Evolutionary conservation across 108 stramenopile species (phyloP), one percentile per base, ranked within the genome.

Genomic region (Stephanodiscus minutulus): DNA sequence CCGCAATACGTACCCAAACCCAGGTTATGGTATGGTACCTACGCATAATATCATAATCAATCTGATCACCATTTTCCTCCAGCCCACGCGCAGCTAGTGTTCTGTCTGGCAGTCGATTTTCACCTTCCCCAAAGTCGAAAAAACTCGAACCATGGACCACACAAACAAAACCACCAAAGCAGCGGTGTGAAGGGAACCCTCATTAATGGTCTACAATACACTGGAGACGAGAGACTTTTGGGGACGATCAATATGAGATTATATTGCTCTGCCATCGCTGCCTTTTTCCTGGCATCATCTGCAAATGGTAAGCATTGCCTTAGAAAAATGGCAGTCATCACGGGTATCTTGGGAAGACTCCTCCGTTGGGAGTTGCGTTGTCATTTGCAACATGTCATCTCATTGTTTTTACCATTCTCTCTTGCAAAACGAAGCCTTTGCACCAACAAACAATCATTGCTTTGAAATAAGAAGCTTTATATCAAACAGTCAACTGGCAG

Each of bases 221-320:
- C 31, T 5, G 31, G 31, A 33, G 31, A 5, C 5, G 11, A 39
- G 1, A 39, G 35, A 35, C 35, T 6, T 35, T 35, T 35, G 3
- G 35, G 35, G 35, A 6, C 35, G 6, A 3, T 35, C 35, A 53
- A 21, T 25, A 72, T 72, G 70, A 61, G 61, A 36, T 41, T 52
- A 3, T 28, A 62, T 25, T 39, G 37, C 11, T 36, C 60, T 25
- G 61, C 61, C 36, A 52, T 21, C 29, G 52, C 61, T 15, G 61
- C 69, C 31, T 29, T 62, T 52, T 33, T 61, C 29, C 21, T 58
- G 53, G 36, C 39, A 29, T 47, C 48, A 3, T 52, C 48, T 50
- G 52, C 52, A 12, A 24, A 63, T 72, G 70, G 70, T 72, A 22
- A 72, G 70, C 33, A 29, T 37, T 3, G 57, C 28, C 3, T 5